A percentile compares a stretch with the other conserved stretches of the same genome.
phyloP scores from a whole-genome alignment of 306 rosid genomes.

The Inga oerstediana region DNA sequence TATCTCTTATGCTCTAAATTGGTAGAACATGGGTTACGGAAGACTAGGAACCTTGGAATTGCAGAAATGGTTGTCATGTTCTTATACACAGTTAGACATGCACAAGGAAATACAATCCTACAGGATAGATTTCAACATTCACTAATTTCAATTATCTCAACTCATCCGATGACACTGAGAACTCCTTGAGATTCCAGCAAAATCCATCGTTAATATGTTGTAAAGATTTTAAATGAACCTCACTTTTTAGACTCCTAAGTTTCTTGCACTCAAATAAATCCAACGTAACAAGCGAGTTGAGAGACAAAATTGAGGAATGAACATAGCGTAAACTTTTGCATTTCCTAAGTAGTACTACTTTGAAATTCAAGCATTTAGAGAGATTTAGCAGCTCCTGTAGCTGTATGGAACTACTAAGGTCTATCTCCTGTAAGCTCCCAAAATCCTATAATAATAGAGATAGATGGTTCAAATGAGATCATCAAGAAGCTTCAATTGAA shows the following conservation, averaged over 20 bases:
- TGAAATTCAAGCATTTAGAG: slow-evolving; percentile 4
- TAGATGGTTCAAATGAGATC: not conserved
- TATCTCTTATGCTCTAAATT: too few relatives aligned
- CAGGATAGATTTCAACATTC: too few relatives aligned
- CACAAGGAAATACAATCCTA: too few relatives aligned
- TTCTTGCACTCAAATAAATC: not conserved
- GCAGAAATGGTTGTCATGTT: too few relatives aligned
- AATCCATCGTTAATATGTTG: not conserved
- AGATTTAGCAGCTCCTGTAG: slow-evolving; percentile 31
- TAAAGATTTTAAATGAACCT: not conserved
- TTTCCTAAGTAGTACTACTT: not conserved
- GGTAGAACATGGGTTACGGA: too few relatives aligned
- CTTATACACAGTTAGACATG: too few relatives aligned
- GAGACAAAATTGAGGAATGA: slow-evolving; percentile 17
- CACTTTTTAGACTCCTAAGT: not conserved
- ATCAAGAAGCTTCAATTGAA: not conserved
- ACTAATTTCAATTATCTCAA: not conserved
- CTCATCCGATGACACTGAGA: not conserved
- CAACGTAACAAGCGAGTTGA: not conserved
- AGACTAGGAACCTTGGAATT: too few relatives aligned
- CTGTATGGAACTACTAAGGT: not conserved
- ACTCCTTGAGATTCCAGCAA: not conserved
- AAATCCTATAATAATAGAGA: not conserved
- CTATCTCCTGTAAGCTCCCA: not conserved
- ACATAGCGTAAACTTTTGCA: slow-evolving; percentile 10